Base-by-base conservation (phyloP, 1,284 basidiomycete genomes). In the Leccinum variabile region DNA sequence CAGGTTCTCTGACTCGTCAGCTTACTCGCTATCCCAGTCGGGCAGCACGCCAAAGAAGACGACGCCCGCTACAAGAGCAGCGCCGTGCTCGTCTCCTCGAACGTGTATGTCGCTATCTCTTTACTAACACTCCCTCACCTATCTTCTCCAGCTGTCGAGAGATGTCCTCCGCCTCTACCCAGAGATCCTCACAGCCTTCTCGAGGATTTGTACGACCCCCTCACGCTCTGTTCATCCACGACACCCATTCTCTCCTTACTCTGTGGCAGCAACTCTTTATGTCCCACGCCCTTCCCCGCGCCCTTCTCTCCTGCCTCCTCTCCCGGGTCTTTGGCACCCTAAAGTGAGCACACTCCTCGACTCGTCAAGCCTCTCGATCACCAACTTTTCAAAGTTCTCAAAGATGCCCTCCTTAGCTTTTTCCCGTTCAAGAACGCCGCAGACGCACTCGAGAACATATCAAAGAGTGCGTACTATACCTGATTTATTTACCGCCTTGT, bases 371-470 rank as follows among this genome's bases (percentile, higher is more conserved):
- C 39, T 41, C 64, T 90, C 92, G 53, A 89, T 97, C 70, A 83
- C 83, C 68, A 94, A 98, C 78, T 82, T 97, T 71, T 83, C 88
- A 74, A 95, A 94, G 76, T 99, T 99, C 77, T 84, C 87, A 68
- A 95, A 96, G 82, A 97, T 98, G 92, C 89, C 72, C 81, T 99
- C 71, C 78, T 92, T 77, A 96, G 92, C 74, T 99, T 98, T 82
- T 85, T 90, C 63, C 97, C 97, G 2, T 99, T 97, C 84, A 95
- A 94, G 77, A 95, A 84, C 67, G 95, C 96, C 46, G 95, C 94
- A 1, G 92, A 98, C 76, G 97, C 97, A 32, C 82, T 99, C 68
- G 95, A 99, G 80, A 98, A 97, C 72, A 80, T 99, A 16, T 98
- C 97, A 5, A 97, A 98, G 83, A 95, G 97, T 95, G 68, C 59